Conservation (phyloP, 352 stramenopile species). For the Globisporangium iwayamae region DNA sequence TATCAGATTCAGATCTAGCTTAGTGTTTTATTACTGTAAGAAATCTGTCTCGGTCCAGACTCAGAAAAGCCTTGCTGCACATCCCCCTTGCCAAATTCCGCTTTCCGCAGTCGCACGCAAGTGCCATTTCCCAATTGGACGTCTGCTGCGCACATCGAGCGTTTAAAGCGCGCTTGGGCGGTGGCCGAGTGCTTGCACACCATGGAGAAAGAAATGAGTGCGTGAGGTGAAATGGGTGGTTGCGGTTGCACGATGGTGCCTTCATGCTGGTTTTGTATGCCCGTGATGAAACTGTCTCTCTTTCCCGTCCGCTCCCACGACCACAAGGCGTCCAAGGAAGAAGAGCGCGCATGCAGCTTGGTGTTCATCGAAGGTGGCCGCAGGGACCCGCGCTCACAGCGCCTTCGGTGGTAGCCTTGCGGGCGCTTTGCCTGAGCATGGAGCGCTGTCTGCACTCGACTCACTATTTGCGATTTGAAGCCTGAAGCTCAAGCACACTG, state of each 20-base stretch:
- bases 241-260: neutral
- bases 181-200: neutral
- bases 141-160: neutral
- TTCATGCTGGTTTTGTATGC: slow-evolving; percentile 2
- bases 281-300: slow-evolving; percentile 1
- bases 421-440: neutral
- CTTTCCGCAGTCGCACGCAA: slow-evolving; percentile 1
- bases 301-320: neutral
- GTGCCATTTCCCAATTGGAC: slow-evolving; percentile 3
- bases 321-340: neutral
- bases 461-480: slow-evolving; percentile 1
- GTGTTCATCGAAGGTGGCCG: neutral
- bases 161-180: slow-evolving; percentile 1
- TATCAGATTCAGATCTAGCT: neutral
- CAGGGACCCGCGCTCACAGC: neutral
- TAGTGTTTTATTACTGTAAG: neutral
- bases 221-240: slow-evolving; percentile 2
- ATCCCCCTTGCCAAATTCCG: slow-evolving; percentile 2
- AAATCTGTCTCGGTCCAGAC: slow-evolving; percentile 1
- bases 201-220: neutral
- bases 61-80: neutral
- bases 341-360: neutral
- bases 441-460: neutral
- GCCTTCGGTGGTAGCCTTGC: neutral
- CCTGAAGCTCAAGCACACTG: neutral